Evolutionary conservation across 768 basidiomycete genomes (phyloP).

Genomic region (Inosperma sp.): DNA sequence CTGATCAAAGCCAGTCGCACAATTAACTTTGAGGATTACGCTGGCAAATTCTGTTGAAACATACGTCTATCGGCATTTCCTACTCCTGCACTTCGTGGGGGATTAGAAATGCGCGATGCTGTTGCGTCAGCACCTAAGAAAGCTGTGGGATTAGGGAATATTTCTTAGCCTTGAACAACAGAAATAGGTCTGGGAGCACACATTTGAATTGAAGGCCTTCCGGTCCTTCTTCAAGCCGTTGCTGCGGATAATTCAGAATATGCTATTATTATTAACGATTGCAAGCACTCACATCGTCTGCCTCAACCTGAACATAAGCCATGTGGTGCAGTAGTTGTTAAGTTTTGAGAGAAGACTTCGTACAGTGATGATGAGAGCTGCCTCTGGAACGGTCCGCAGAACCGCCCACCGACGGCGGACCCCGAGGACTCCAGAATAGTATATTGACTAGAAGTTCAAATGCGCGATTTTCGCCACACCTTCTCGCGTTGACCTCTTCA

Average conservation of each 20-base stretch:
- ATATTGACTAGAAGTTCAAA: too few relatives aligned
- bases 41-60: slow-evolving; percentile 12
- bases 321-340: slow-evolving; percentile 34
- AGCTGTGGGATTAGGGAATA: slow-evolving; percentile 33
- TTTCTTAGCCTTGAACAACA: not conserved
- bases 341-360: too few relatives aligned
- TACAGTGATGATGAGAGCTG: too few relatives aligned
- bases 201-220: slow-evolving; percentile 74
- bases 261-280: not conserved
- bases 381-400: too few relatives aligned
- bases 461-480: too few relatives aligned
- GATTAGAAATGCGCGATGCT: slow-evolving; percentile 23
- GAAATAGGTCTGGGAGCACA: slow-evolving; percentile 23
- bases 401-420: too few relatives aligned
- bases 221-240: slow-evolving; percentile 63
- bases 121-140: slow-evolving; percentile 49
- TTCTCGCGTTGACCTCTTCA: too few relatives aligned
- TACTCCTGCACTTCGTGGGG: slow-evolving; percentile 33
- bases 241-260: slow-evolving; percentile 3
- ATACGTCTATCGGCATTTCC: slow-evolving; percentile 52
- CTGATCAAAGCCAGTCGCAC: too few relatives aligned
- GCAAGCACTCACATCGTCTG: slow-evolving; percentile 53
- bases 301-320: slow-evolving; percentile 71
- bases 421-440: too few relatives aligned
- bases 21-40: not conserved